Conservation (phyloP, 768 basidiomycete genomes). For the Arthromyces matolae region DNA sequence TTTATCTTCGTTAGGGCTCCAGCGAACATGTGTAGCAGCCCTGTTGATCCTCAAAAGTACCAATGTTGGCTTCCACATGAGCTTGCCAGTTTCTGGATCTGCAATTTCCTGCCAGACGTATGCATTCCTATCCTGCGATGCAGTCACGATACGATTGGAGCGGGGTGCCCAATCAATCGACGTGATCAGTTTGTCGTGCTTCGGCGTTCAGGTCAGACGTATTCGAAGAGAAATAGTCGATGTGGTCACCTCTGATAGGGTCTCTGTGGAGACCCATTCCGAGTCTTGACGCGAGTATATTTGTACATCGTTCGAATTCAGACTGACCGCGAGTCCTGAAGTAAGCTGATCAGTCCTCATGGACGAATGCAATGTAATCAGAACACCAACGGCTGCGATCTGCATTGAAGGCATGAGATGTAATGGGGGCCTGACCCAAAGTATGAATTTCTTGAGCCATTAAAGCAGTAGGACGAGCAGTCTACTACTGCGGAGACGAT, state of each 20-base stretch:
- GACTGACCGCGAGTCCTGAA: constrained; percentile 84
- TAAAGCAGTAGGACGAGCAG: constrained; percentile 73
- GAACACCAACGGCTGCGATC: constrained; percentile 74
- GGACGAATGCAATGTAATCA: neutral
- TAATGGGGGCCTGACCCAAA: constrained; percentile 80
- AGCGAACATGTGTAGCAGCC: constrained; percentile 91
- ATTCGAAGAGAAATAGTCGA: neutral
- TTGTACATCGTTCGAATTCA: constrained; percentile 87
- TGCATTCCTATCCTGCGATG: constrained; percentile 98
- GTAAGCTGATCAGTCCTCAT: constrained; percentile 1
- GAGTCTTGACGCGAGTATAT: constrained; percentile 66
- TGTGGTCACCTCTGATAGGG: constrained; percentile 73
- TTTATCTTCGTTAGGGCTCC: constrained; percentile 98
- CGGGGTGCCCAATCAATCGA: constrained; percentile 98
- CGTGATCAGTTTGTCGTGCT: constrained; percentile 98
- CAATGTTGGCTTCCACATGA: constrained; percentile 93
- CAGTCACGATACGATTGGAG: constrained; percentile 96
- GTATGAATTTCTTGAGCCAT: constrained; percentile 74
- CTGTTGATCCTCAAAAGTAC: constrained; percentile 93
- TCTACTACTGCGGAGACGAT: constrained; percentile 65
- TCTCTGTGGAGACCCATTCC: constrained; percentile 71
- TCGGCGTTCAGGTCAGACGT: neutral
- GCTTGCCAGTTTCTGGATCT: constrained; percentile 66
- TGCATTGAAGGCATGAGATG: constrained; percentile 86
- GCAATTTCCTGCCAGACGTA: constrained; percentile 93